Percentiles rank a stretch among this genome's conserved stretches.
These are phyloP conservation scores for Trichoderma cornu-damae DNA, from an alignment of 2,329 filamentous ascomycete genomes.

Conservation along the genomic window DNA sequence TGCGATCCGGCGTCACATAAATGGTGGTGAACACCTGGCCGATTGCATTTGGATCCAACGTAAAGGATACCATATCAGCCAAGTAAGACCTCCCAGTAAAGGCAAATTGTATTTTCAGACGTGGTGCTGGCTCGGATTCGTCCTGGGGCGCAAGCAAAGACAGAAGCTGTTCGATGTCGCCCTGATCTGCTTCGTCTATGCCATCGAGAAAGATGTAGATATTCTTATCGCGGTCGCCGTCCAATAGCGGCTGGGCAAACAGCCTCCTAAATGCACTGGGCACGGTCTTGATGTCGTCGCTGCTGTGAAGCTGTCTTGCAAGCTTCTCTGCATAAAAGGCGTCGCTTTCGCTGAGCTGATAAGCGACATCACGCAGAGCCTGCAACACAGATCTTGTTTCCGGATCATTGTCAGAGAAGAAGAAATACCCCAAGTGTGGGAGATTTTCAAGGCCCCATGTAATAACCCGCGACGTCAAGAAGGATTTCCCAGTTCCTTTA, in stretches of 20 bases:
- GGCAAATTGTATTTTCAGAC: conserved; percentile 34
- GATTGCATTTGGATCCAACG: conserved; percentile 31
- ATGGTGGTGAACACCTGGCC: conserved; percentile 36
- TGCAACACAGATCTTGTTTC: conserved; percentile 42
- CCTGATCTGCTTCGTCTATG: conserved; percentile 41
- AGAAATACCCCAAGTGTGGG: conserved; percentile 41
- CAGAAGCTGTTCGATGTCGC: conserved; percentile 36
- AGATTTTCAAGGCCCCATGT: conserved; percentile 34
- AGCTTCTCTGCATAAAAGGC: conserved; percentile 41
- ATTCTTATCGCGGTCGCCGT: conserved; percentile 30
- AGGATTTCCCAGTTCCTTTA: conserved; percentile 45
- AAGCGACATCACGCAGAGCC: conserved; percentile 43
- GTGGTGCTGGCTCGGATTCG: conserved; percentile 6
- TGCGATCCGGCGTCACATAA: conserved; percentile 40
- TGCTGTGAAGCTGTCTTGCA: conserved; percentile 31
- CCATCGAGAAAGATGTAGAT: conserved; percentile 45
- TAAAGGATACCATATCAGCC: conserved; percentile 34
- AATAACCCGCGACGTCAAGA: conserved; percentile 41
- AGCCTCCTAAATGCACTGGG: conserved; percentile 41
- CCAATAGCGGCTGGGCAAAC: conserved; percentile 36
- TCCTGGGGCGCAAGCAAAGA: conserved; percentile 31
- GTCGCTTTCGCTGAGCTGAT: conserved; percentile 43
- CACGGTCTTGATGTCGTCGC: conserved; percentile 41
- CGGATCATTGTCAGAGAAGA: conserved; percentile 45
- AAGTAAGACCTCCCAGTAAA: conserved; percentile 41